These are phyloP conservation scores for Ceratobasidium papillatum DNA, from an alignment of 1,284 basidiomycete genomes.

Conservation along the genomic window DNA sequence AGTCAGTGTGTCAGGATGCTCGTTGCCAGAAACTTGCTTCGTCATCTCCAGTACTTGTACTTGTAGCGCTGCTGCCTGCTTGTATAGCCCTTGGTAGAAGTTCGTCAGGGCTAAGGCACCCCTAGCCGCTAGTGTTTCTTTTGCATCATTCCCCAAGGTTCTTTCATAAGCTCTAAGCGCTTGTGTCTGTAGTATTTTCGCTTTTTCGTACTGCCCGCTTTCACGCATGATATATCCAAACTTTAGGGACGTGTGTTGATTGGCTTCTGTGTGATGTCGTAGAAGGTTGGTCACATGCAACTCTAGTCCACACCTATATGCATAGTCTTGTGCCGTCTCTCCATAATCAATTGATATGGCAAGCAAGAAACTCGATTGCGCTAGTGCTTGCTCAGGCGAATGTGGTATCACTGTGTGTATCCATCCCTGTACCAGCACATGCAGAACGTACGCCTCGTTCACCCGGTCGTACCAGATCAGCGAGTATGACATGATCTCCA, in stretches of 20 bases:
- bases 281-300: neutral
- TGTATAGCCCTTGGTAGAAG: neutral
- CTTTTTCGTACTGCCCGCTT: neutral
- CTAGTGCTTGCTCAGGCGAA: neutral
- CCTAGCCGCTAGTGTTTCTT: neutral
- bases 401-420: neutral
- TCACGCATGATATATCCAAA: neutral
- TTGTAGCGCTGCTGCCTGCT: conserved; percentile 1
- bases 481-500: neutral
- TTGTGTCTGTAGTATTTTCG: neutral
- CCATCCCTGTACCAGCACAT: neutral
- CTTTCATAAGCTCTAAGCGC: neutral
- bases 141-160: neutral
- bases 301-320: neutral
- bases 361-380: neutral
- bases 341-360: neutral
- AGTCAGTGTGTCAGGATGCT: neutral
- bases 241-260: neutral
- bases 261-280: neutral
- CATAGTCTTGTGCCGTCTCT: neutral
- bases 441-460: neutral
- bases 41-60: neutral
- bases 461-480: neutral
- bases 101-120: neutral
- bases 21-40: neutral